Conservation (phyloP, 345 rosid species). For the Euphorbia pulcherrima region DNA sequence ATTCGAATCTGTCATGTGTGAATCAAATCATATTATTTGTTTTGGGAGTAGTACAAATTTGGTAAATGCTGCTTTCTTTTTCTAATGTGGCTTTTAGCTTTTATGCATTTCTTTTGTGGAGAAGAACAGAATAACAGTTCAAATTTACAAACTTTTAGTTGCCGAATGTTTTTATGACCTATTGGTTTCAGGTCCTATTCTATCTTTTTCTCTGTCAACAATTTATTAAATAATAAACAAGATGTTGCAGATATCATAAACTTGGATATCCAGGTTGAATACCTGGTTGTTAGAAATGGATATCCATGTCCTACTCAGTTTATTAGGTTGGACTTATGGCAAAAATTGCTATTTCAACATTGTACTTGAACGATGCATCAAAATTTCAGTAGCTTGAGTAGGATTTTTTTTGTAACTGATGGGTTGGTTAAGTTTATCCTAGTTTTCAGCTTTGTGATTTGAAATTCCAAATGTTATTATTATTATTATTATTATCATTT, state of each 20-base stretch:
- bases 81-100: background rate
- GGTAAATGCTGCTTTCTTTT: too few species aligned
- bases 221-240: background rate
- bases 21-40: too few species aligned
- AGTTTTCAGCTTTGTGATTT: background rate
- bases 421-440: conserved; percentile 7
- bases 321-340: background rate
- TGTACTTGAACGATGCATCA: background rate
- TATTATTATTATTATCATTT: background rate
- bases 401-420: background rate
- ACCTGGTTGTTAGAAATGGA: background rate
- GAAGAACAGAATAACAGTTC: conserved; percentile 5
- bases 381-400: background rate
- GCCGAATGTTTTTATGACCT: conserved; percentile 7
- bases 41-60: too few species aligned
- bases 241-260: background rate
- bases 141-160: conserved; percentile 8
- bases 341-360: background rate
- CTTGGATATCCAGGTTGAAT: background rate
- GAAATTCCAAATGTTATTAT: background rate
- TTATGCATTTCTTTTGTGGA: conserved; percentile 1
- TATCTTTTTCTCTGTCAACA: background rate
- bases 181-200: background rate
- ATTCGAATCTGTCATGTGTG: too few species aligned
- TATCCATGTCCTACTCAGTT: background rate